These are phyloP conservation scores for Vachellia pachyceras DNA, from an alignment of 306 rosid genomes.

Conservation along the genomic window DNA sequence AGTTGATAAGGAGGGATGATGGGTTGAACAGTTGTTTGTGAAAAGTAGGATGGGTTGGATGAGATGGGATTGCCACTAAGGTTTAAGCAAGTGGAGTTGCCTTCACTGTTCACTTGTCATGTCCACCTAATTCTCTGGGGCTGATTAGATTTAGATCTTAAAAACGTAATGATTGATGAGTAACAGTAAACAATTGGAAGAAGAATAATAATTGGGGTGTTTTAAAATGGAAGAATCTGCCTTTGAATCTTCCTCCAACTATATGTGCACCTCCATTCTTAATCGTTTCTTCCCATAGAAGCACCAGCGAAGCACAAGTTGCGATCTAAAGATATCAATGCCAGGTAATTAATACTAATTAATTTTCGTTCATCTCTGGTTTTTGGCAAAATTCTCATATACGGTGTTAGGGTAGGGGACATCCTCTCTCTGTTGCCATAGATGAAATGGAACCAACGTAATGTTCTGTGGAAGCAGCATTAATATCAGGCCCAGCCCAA, in stretches of 20 bases:
- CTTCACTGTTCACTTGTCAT: constrained; percentile 9
- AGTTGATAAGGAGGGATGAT: not conserved
- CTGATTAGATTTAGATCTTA: not conserved
- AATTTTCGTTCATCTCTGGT: constrained; percentile 1
- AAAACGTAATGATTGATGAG: not conserved
- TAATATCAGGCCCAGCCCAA: not conserved
- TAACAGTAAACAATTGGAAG: not conserved
- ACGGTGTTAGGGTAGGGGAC: not conserved
- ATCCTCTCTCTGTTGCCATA: not conserved
- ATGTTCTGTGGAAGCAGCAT: not conserved
- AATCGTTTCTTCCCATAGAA: not conserved
- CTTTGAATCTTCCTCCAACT: constrained; percentile 24
- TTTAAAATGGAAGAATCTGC: constrained; percentile 14
- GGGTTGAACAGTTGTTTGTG: not conserved
- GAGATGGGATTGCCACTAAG: constrained; percentile 17
- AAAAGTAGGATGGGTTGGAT: not conserved
- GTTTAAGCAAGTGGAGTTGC: constrained; percentile 1
- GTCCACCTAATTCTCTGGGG: not conserved
- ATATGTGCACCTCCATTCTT: not conserved
- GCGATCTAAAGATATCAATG: not conserved
- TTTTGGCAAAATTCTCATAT: constrained; percentile 9
- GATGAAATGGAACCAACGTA: not conserved
- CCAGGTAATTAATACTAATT: not conserved
- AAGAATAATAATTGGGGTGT: constrained; percentile 7
- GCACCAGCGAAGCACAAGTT: constrained; percentile 34